Conservation (phyloP, 106 monocot genomes). For the Narthecium ossifragum region DNA sequence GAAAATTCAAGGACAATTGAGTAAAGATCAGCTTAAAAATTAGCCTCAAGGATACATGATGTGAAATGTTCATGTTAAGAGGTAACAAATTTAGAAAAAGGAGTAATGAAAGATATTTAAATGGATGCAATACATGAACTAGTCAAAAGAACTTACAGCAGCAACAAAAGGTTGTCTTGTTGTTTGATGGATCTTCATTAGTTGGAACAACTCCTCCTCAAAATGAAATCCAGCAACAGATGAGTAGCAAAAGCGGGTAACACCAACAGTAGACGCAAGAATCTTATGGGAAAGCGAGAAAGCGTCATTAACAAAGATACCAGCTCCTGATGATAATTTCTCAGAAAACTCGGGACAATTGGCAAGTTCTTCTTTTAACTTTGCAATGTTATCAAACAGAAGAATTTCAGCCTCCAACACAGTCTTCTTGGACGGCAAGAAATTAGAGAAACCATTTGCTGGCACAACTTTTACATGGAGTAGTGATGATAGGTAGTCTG, state of each 20-base stretch:
- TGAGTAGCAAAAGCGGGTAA: constrained; percentile 62
- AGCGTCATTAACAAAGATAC: constrained; percentile 83
- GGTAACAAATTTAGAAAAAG: no score
- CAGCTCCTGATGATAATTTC: constrained; percentile 51
- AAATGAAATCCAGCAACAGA: constrained; percentile 94
- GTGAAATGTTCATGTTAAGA: no score
- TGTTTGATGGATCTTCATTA: constrained; percentile 32
- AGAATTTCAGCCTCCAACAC: constrained; percentile 39
- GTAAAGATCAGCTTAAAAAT: no score
- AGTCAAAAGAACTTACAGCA: constrained; percentile 38
- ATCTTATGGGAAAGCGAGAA: constrained; percentile 80
- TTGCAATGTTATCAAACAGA: constrained; percentile 69
- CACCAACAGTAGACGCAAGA: constrained; percentile 93
- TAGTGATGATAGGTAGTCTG: constrained; percentile 75
- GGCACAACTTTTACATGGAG: constrained; percentile 66
- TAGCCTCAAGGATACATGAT: no score
- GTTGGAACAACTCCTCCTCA: constrained; percentile 51
- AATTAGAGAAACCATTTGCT: constrained; percentile 23
- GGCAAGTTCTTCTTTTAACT: constrained; percentile 68
- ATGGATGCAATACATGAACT: no score
- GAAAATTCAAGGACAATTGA: no score
- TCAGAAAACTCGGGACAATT: constrained; percentile 64
- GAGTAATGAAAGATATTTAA: no score
- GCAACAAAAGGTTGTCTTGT: constrained; percentile 58
- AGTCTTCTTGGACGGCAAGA: constrained; percentile 13